These are phyloP conservation scores for Saxophila tyrrhenica DNA, from an alignment of 495 filamentous ascomycete genomes.

Conservation along the genomic window DNA sequence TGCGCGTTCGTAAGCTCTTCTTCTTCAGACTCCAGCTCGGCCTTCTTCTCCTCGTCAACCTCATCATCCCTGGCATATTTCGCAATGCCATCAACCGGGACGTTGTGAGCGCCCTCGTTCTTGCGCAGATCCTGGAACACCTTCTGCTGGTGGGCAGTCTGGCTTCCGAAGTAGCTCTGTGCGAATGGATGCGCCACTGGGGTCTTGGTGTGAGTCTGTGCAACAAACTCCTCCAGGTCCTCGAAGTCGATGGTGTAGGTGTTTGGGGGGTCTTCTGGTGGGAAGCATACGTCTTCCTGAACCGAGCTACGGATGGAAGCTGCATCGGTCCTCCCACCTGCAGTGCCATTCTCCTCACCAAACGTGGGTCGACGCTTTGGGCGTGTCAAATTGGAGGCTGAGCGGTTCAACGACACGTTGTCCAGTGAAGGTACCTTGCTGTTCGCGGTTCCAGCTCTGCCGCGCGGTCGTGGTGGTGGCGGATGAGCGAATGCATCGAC, in stretches of 20 bases:
- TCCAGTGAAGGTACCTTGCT: conserved; percentile 46
- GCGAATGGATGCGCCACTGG: conserved; percentile 26
- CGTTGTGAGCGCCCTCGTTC: conserved; percentile 19
- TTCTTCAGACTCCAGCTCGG: conserved; percentile 18
- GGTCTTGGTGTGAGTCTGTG: conserved; percentile 40
- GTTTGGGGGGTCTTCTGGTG: conserved; percentile 47
- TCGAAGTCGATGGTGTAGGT: conserved; percentile 71
- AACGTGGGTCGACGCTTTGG: conserved; percentile 46
- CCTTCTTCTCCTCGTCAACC: conserved; percentile 6
- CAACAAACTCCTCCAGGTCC: conserved; percentile 75
- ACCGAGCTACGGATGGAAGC: conserved; percentile 36
- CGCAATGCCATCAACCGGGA: conserved; percentile 1
- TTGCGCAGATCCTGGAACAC: conserved; percentile 55
- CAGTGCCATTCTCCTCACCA: conserved; percentile 43
- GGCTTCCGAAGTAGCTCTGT: conserved; percentile 2
- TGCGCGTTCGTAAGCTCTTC: conserved; percentile 5
- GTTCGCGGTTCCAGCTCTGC: conserved; percentile 51
- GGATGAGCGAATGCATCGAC: conserved; percentile 83
- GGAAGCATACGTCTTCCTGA: conserved; percentile 82
- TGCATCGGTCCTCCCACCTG: conserved; percentile 35
- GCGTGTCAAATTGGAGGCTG: conserved; percentile 57
- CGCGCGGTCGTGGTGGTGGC: conserved; percentile 46
- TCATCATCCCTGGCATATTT: conserved; percentile 16
- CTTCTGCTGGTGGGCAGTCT: conserved; percentile 29
- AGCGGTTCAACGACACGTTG: conserved; percentile 55